phyloP scores from a whole-genome alignment of 805 yeast genomes.

The Nakazawaea siamensis region DNA sequence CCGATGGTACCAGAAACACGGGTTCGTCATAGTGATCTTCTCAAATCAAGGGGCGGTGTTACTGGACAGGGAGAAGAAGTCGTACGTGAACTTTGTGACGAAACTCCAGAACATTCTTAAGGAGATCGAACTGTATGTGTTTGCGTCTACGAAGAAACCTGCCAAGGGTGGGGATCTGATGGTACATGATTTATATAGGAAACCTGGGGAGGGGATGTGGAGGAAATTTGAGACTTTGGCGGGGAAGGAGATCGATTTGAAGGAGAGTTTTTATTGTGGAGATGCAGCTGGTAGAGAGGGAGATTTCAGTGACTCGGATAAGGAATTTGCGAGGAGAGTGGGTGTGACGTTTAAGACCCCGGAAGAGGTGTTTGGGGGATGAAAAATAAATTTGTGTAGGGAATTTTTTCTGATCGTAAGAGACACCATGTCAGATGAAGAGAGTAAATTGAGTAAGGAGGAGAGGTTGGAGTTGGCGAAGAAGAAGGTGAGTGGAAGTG shows the following conservation, averaged over 20 bases:
- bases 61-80: constrained; percentile 26
- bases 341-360: constrained; percentile 58
- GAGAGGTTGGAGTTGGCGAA: constrained; percentile 27
- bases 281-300: constrained; percentile 86
- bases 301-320: constrained; percentile 81
- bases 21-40: constrained; percentile 51
- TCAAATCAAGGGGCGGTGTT: constrained; percentile 79
- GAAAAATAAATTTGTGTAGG: no score
- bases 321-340: constrained; percentile 51
- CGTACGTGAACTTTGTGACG: constrained; percentile 28
- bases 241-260: constrained; percentile 27
- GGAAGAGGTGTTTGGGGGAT: constrained; percentile 46
- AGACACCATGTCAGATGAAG: constrained; percentile 3
- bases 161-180: no score
- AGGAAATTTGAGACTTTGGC: constrained; percentile 34
- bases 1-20: constrained; percentile 13
- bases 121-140: constrained; percentile 35
- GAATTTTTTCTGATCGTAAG: no score
- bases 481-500: constrained; percentile 17
- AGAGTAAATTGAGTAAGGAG: constrained; percentile 19
- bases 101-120: constrained; percentile 32
- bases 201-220: constrained; percentile 82
- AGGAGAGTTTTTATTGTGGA: constrained; percentile 66
- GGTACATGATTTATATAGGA: constrained; percentile 41
- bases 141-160: constrained; percentile 58